phyloP scores from a whole-genome alignment of 305 asterid species.

The Lippia alba region DNA sequence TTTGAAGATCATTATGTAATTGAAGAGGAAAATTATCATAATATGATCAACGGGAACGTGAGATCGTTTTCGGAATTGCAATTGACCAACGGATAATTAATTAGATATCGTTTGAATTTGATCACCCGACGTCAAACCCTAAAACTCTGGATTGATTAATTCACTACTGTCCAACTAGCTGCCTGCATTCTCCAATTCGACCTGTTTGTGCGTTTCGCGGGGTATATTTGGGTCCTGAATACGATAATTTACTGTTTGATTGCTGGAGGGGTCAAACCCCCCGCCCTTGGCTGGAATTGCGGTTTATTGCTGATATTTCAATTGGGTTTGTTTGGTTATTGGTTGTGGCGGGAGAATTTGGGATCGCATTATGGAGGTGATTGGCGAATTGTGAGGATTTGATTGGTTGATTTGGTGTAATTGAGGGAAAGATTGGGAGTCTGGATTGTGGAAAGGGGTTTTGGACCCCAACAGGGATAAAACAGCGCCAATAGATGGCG shows the following conservation, averaged over 20 bases:
- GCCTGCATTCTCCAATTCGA: slow-evolving; percentile 28
- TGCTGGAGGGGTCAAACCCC: slow-evolving; percentile 40
- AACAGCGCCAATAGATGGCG: slow-evolving; percentile 99
- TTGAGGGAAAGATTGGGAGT: slow-evolving; percentile 29
- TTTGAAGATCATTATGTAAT: neutral
- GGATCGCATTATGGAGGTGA: slow-evolving; percentile 38
- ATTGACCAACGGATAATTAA: slow-evolving; percentile 7
- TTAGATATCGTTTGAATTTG: neutral
- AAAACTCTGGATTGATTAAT: slow-evolving; percentile 38
- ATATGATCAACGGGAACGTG: slow-evolving; percentile 19
- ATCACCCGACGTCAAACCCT: slow-evolving; percentile 37
- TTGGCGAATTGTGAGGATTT: slow-evolving; percentile 40
- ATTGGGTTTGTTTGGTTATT: slow-evolving; percentile 17
- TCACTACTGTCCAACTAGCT: slow-evolving; percentile 40
- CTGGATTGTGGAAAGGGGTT: slow-evolving; percentile 47
- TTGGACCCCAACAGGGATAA: slow-evolving; percentile 68
- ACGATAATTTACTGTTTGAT: slow-evolving; percentile 33
- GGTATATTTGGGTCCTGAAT: slow-evolving; percentile 22
- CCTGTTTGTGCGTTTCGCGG: neutral
- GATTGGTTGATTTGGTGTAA: slow-evolving; percentile 21
- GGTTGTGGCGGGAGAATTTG: slow-evolving; percentile 8
- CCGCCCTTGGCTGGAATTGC: slow-evolving; percentile 33
- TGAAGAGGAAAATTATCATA: neutral
- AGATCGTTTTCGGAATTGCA: slow-evolving; percentile 2
- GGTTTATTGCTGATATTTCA: slow-evolving; percentile 17